Base-by-base conservation (phyloP, 2,329 filamentous ascomycete genomes). In the Fusarium foetens region DNA sequence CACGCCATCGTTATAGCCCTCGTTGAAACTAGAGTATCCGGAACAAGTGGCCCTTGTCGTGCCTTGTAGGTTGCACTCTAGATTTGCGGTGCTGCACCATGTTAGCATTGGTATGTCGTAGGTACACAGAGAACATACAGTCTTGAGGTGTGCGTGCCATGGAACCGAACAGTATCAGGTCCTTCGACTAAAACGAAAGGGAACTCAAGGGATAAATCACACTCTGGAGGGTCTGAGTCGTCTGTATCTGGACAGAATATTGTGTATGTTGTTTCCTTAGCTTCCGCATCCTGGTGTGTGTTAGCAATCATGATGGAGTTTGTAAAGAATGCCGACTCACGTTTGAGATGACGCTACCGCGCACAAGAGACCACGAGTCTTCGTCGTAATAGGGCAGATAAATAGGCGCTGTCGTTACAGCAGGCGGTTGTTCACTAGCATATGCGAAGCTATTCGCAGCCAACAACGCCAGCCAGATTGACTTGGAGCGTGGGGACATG, bases 121-220 rank as follows among this genome's bases (percentile, higher is more conserved):
- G 9, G 19, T 16, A 8, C 16, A 13, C 9, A 12, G 27, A 23
- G 23, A 33, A 73, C 83, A 23, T 78, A 86, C 84, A 84, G 80
- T 36, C 80, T 83, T 8, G 83, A 84, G 4, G 84, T 81, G 19
- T 80, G 78, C 8, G 83, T 83, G 25, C 84, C 84, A 43, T 82
- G 81, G 36, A 85, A 86, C 52, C 80, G 76, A 38, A 87, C 79
- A 8, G 84, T 86, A 41, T 78, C 77, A 17, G 84, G 81, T 0
- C 85, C 85, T 68, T 86, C 84, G 17, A 84, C 81, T 63, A 87
- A 80, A 52, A 84, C 71, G 68, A 86, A 86, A 8, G 85, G 85
- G 39, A 86, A 81, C 48, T 85, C 83, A 19, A 84, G 81, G 11
- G 82, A 82, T 12, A 87, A 77, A 60, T 83, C 81, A 75, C 85